phyloP scores from a whole-genome alignment of 2,329 filamentous ascomycete genomes.

The Exophiala aquamarina region DNA sequence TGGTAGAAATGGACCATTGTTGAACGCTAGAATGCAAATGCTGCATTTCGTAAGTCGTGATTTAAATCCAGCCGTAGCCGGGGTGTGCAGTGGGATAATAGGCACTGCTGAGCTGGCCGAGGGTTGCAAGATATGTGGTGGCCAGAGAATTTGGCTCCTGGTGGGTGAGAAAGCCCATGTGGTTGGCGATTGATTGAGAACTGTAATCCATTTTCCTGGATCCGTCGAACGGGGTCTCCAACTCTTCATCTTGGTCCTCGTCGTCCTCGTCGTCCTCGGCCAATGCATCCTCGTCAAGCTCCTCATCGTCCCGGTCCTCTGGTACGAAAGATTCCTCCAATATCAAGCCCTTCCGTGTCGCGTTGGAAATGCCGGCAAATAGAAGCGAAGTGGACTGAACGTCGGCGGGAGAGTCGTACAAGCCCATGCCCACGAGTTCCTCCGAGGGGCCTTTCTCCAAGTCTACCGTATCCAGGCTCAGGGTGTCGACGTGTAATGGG shows the following conservation, averaged over 20 bases:
- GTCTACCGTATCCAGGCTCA: constrained; percentile 10
- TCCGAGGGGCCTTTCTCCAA: constrained; percentile 13
- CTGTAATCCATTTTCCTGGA: constrained; percentile 4
- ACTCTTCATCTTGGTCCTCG: constrained; percentile 9
- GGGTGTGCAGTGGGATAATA: constrained; percentile 16
- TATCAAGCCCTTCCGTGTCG: constrained; percentile 23
- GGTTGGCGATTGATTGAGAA: constrained; percentile 17
- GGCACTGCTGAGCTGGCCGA: constrained; percentile 21
- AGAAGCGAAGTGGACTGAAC: constrained; percentile 26
- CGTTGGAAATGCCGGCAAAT: constrained; percentile 12
- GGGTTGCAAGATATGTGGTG: constrained; percentile 17
- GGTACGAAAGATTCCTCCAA: constrained; percentile 30
- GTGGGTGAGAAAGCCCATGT: constrained; percentile 9
- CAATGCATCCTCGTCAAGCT: constrained; percentile 29
- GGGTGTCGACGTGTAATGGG: constrained; percentile 14
- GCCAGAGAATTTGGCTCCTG: constrained; percentile 15
- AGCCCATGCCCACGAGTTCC: constrained; percentile 29
- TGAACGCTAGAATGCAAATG: neutral
- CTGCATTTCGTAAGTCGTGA: too few relatives aligned
- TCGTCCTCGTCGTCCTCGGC: constrained; percentile 21
- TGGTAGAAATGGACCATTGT: neutral
- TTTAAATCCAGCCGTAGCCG: constrained; percentile 19
- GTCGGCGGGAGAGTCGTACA: constrained; percentile 30
- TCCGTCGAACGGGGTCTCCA: neutral
- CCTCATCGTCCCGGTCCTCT: constrained; percentile 34